These are phyloP conservation scores for Pythium chondricola DNA, from an alignment of 352 stramenopile species.

Conservation along the genomic window DNA sequence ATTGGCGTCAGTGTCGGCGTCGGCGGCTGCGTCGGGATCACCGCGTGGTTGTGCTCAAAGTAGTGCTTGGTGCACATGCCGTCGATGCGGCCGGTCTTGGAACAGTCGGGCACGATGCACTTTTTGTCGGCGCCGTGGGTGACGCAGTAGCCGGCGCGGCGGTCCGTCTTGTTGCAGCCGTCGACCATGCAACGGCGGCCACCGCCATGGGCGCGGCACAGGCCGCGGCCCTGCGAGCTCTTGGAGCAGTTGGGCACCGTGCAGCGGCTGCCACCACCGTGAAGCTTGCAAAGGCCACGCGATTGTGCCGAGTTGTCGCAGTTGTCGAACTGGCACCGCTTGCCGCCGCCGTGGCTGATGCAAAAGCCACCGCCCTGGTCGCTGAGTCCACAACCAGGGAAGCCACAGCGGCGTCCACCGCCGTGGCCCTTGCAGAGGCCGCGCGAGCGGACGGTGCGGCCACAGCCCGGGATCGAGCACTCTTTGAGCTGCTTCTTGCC, in stretches of 20 bases:
- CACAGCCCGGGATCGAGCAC: conserved; percentile 68
- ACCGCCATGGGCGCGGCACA: conserved; percentile 80
- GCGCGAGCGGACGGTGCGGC: conserved; percentile 68
- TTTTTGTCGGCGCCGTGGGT: conserved; percentile 82
- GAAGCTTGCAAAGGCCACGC: conserved; percentile 74
- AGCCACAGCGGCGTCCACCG: conserved; percentile 64
- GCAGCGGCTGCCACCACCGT: conserved; percentile 73
- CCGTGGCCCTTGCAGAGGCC: conserved; percentile 79
- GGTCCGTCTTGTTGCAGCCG: conserved; percentile 82
- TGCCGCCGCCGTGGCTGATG: conserved; percentile 78
- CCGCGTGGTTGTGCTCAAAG: conserved; percentile 65
- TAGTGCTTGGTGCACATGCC: conserved; percentile 83
- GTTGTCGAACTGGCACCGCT: conserved; percentile 65
- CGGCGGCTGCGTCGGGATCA: conserved; percentile 16
- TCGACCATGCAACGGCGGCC: conserved; percentile 77
- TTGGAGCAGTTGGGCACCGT: conserved; percentile 79
- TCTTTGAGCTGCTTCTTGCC: conserved; percentile 76
- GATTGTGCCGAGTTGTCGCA: conserved; percentile 83
- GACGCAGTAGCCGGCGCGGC: conserved; percentile 69
- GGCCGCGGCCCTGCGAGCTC: conserved; percentile 76
- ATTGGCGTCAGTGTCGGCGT: conserved; percentile 11
- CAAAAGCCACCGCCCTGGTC: conserved; percentile 77
- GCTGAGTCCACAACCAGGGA: conserved; percentile 59
- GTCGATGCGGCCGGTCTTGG: conserved; percentile 78
- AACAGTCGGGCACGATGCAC: conserved; percentile 73